Percentiles rank a stretch among this genome's conserved stretches.
phyloP scores from a whole-genome alignment of 2,329 filamentous ascomycete species.

The Capronia coronata region DNA sequence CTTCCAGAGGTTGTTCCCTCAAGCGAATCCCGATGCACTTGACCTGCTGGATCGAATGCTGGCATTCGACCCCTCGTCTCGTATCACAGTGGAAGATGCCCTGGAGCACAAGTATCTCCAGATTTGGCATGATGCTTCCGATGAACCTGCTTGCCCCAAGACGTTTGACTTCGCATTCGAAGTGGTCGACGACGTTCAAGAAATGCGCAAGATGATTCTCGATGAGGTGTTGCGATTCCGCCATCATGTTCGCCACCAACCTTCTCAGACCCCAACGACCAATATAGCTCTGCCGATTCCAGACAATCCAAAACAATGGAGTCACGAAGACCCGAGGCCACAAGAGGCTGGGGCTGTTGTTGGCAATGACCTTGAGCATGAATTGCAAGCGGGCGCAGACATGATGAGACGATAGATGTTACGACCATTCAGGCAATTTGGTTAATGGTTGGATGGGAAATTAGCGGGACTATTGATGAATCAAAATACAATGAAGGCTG shows the following conservation, averaged over 20 bases:
- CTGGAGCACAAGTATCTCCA: constrained; percentile 93
- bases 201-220: constrained; percentile 96
- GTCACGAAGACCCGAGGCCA: constrained; percentile 57
- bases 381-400: constrained; percentile 54
- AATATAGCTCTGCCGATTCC: constrained; percentile 54
- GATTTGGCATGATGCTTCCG: constrained; percentile 97
- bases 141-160: constrained; percentile 87
- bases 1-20: constrained; percentile 82
- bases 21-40: constrained; percentile 91
- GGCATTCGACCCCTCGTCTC: constrained; percentile 87
- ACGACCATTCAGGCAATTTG: neutral
- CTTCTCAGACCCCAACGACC: constrained; percentile 29
- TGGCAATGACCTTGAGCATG: constrained; percentile 44
- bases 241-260: constrained; percentile 49
- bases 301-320: constrained; percentile 50
- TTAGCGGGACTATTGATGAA: neutral
- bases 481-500: neutral
- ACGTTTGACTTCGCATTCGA: constrained; percentile 99
- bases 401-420: constrained; percentile 32
- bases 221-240: constrained; percentile 91
- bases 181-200: constrained; percentile 85
- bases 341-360: constrained; percentile 47
- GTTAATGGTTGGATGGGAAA: neutral
- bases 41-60: constrained; percentile 96
- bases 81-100: constrained; percentile 89